These are phyloP conservation scores for Neonectria hederae DNA, from an alignment of 2,329 filamentous ascomycete species.

Conservation along the genomic window DNA sequence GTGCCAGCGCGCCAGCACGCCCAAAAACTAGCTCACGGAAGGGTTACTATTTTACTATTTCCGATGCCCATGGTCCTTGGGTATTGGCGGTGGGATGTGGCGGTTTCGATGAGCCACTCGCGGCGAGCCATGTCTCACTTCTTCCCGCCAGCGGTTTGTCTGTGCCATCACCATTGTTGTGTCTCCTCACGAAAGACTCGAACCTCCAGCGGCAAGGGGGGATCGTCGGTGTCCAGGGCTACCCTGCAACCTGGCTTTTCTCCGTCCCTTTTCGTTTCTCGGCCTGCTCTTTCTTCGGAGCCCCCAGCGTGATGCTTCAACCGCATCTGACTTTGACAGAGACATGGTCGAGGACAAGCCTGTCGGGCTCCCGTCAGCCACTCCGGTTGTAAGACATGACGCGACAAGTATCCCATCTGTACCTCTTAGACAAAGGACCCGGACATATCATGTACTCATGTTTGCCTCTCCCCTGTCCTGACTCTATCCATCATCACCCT, in stretches of 20 bases:
- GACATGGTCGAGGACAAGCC: conserved; percentile 8
- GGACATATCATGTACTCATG: conserved; percentile 19
- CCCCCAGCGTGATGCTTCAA: neutral
- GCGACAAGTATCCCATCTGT: neutral
- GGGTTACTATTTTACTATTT: conserved; percentile 34
- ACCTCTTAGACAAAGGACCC: neutral
- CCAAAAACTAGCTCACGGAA: conserved; percentile 22
- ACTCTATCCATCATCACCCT: conserved; percentile 20
- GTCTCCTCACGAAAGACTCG: conserved; percentile 36
- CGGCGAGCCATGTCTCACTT: conserved; percentile 40
- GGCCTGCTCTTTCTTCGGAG: conserved; percentile 6
- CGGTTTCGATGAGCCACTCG: conserved; percentile 41
- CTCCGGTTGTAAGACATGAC: conserved; percentile 7
- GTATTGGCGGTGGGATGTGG: conserved; percentile 39
- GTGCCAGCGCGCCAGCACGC: conserved; percentile 32
- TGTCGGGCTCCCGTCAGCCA: conserved; percentile 30
- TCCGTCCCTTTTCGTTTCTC: neutral
- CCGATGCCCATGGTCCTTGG: conserved; percentile 33
- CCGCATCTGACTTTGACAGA: conserved; percentile 8
- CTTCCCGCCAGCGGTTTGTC: conserved; percentile 32
- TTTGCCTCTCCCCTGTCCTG: conserved; percentile 25
- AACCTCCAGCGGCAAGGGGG: conserved; percentile 24
- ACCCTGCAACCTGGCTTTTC: conserved; percentile 11
- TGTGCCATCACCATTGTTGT: conserved; percentile 24
- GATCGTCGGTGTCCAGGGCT: conserved; percentile 11